Conservation (phyloP, 495 filamentous ascomycete species). For the Aspergillus steynii region DNA sequence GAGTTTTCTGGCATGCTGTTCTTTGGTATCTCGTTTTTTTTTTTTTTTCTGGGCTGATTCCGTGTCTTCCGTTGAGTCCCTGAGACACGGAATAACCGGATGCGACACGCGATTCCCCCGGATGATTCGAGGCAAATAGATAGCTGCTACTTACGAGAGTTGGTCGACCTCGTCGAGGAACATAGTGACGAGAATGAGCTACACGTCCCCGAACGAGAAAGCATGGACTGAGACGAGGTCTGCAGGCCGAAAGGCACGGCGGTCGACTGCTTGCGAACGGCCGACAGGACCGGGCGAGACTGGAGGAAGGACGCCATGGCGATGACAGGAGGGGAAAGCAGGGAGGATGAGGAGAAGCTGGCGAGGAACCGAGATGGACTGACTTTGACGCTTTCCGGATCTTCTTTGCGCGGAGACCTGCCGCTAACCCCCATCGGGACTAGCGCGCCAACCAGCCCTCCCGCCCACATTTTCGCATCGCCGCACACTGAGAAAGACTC, state of each 20-base stretch:
- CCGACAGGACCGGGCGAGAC: conserved; percentile 34
- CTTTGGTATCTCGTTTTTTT: conserved; percentile 5
- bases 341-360: conserved; percentile 10
- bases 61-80: neutral
- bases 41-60: neutral
- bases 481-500: conserved; percentile 29
- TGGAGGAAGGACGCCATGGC: conserved; percentile 41
- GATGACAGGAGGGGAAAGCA: conserved; percentile 7
- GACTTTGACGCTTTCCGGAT: conserved; percentile 18
- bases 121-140: neutral
- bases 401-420: conserved; percentile 30
- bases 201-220: conserved; percentile 35
- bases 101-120: neutral
- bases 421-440: conserved; percentile 27
- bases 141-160: conserved; percentile 33
- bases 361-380: conserved; percentile 10
- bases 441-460: conserved; percentile 40
- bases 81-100: neutral
- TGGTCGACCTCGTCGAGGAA: conserved; percentile 27
- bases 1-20: neutral
- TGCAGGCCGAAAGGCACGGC: conserved; percentile 28
- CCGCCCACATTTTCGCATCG: conserved; percentile 44
- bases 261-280: conserved; percentile 38
- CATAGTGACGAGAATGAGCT: conserved; percentile 37
- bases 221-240: conserved; percentile 28